A percentile compares a stretch with the other conserved stretches of the same genome.
phyloP scores from a whole-genome alignment of 2,329 filamentous ascomycete genomes.

The Penicillium frequentans region DNA sequence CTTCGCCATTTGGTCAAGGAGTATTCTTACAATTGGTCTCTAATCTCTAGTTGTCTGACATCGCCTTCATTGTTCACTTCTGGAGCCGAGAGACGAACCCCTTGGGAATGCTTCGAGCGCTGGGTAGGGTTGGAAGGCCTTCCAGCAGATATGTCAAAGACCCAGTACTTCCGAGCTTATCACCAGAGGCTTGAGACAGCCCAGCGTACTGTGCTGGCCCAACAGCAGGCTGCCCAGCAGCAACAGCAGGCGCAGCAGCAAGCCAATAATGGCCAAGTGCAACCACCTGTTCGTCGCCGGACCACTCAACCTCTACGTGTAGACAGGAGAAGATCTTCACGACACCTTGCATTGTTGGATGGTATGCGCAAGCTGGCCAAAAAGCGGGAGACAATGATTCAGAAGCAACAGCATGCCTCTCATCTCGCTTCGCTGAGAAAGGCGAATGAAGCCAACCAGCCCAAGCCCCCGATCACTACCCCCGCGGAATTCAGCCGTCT shows the following conservation, averaged over 20 bases:
- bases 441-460: constrained; percentile 66
- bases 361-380: constrained; percentile 94
- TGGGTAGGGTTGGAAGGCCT: constrained; percentile 92
- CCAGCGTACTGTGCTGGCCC: constrained; percentile 58
- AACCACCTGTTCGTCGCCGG: constrained; percentile 63
- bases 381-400: constrained; percentile 80
- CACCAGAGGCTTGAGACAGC: constrained; percentile 64
- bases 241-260: constrained; percentile 54
- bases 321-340: constrained; percentile 80
- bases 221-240: constrained; percentile 51
- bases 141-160: constrained; percentile 91
- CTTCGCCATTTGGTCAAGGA: constrained; percentile 81
- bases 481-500: constrained; percentile 88
- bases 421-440: constrained; percentile 80
- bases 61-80: constrained; percentile 76
- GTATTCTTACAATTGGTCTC: constrained; percentile 95
- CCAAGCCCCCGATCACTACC: constrained; percentile 64
- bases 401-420: constrained; percentile 83
- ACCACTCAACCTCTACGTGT: constrained; percentile 78
- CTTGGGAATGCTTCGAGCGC: constrained; percentile 98
- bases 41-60: constrained; percentile 80
- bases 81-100: constrained; percentile 83
- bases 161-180: constrained; percentile 85
- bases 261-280: constrained; percentile 51
- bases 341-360: constrained; percentile 85